Evolutionary conservation across 2,329 filamentous ascomycete genomes (phyloP), one percentile per base, ranked within the genome.

Genomic region (Ambrosiella cleistominuta): DNA sequence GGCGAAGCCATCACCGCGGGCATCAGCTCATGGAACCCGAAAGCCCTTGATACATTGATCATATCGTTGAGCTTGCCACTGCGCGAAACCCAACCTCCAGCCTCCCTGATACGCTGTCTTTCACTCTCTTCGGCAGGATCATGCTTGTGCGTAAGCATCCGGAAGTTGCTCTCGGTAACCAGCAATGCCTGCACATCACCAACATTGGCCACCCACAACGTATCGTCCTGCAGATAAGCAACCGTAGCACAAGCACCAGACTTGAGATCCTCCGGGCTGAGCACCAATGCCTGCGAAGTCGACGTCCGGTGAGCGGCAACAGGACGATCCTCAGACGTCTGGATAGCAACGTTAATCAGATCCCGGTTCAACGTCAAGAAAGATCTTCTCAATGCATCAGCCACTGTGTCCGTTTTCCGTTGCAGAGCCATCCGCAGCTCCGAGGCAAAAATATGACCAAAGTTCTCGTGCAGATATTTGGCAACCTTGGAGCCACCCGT

Each of bases 391-490:
- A 98, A 70, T 1, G 91, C 93, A 72, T 96, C 91, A 7, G 78
- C 74, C 0, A 91, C 85, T 0, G 80, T 87, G 67, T 97, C 93
- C 37, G 79, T 74, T 38, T 77, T 70, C n/a, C 80, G 72, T 7
- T 72, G 74, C 64, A 84, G 85, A 44, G 95, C 68, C 60, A 75
- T 79, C 63, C 88, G 88, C 56, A 98, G 70, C 70, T 98, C 91
- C 57, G 85, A 78, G 5, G 80, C 80, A 65, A 98, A 93, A 13
- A 88, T 85, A 61, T 85, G 79, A 27, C 87, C 86, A 69, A 98
- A 96, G 66, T 96, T 91, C 71, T 98, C 93, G 67, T 98, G 91
- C 37, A 98, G 74, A 66, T 88, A 98, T 68, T 96, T 97, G 63
- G 93, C 90, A 64, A 98, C 88, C 72, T 94, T 94, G 62, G 90